A percentile compares a stretch with the other conserved stretches of the same genome.
Conservation (phyloP, 2,329 filamentous ascomycete genomes). For the Alternaria viburni region DNA sequence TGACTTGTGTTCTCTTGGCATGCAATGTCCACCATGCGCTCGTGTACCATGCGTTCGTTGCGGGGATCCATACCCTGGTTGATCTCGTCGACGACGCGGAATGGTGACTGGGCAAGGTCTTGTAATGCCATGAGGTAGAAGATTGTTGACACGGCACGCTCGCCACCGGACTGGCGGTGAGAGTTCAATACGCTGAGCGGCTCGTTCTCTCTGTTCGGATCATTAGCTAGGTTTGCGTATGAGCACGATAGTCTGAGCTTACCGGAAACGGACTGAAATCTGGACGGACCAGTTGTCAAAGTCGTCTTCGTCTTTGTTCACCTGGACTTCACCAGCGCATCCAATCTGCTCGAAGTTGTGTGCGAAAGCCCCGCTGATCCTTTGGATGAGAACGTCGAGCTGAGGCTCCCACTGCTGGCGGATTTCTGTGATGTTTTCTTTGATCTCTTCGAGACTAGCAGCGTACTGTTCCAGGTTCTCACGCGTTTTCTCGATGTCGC, state of each 20-base stretch:
- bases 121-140: conserved; percentile 99
- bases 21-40: conserved; percentile 97
- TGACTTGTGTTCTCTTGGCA: conserved; percentile 76
- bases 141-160: conserved; percentile 94
- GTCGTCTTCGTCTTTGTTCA: conserved; percentile 86
- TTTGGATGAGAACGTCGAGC: conserved; percentile 76
- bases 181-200: conserved; percentile 83
- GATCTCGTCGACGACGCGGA: conserved; percentile 98
- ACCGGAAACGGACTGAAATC: conserved; percentile 95
- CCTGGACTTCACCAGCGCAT: conserved; percentile 86
- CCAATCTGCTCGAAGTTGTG: conserved; percentile 94
- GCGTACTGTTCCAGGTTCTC: conserved; percentile 64
- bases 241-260: conserved; percentile 37
- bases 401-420: conserved; percentile 81
- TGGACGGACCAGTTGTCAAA: conserved; percentile 95
- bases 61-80: conserved; percentile 99
- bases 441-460: conserved; percentile 62
- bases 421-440: conserved; percentile 67
- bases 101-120: conserved; percentile 89
- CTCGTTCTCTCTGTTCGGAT: conserved; percentile 64
- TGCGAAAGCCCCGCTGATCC: conserved; percentile 89
- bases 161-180: conserved; percentile 94
- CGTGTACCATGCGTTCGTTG: conserved; percentile 97
- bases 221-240: conserved; percentile 11
- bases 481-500: conserved; percentile 71